A percentile compares a stretch with the other conserved stretches of the same genome.
Evolutionary conservation across 805 yeast genomes (phyloP).

Genomic region (Candida dendrica): DNA sequence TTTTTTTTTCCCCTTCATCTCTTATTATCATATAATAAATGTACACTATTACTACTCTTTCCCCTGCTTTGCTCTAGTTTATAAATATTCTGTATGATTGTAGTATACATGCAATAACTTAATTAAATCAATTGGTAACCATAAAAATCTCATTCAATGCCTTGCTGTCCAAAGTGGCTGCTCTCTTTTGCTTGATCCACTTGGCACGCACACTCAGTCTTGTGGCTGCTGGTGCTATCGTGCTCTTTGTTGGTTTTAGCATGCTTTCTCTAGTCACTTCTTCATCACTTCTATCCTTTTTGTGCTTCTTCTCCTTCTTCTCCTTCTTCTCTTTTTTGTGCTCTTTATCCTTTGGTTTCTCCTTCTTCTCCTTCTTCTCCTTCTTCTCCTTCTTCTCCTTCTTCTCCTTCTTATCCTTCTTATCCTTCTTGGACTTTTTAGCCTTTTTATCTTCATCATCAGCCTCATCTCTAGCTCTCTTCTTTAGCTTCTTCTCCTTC

Average conservation of each 20-base stretch:
- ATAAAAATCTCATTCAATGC: conserved; percentile 90
- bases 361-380: conserved; percentile 19
- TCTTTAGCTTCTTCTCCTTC: conserved; percentile 18
- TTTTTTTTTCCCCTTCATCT: no score
- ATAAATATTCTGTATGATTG: no score
- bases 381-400: conserved; percentile 20
- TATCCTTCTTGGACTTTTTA: conserved; percentile 20
- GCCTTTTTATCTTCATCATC: conserved; percentile 17
- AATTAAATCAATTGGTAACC: conserved; percentile 53
- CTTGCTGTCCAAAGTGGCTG: conserved; percentile 83
- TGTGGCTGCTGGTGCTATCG: conserved; percentile 33
- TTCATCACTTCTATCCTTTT: conserved; percentile 21
- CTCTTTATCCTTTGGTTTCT: conserved; percentile 20
- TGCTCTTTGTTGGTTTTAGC: conserved; percentile 29
- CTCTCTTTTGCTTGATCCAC: conserved; percentile 86
- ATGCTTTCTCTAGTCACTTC: conserved; percentile 33
- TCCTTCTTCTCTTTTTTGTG: conserved; percentile 21
- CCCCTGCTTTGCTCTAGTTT: no score
- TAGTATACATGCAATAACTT: no score
- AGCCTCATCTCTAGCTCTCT: conserved; percentile 24
- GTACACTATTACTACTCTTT: no score
- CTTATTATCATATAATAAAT: no score
- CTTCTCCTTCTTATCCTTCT: conserved; percentile 23
- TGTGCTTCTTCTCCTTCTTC: conserved; percentile 20
- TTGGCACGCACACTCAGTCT: conserved; percentile 67